A percentile compares a stretch with the other conserved stretches of the same genome.
Conservation (phyloP, 2,329 filamentous ascomycete genomes). For the Cladophialophora psammophila region DNA sequence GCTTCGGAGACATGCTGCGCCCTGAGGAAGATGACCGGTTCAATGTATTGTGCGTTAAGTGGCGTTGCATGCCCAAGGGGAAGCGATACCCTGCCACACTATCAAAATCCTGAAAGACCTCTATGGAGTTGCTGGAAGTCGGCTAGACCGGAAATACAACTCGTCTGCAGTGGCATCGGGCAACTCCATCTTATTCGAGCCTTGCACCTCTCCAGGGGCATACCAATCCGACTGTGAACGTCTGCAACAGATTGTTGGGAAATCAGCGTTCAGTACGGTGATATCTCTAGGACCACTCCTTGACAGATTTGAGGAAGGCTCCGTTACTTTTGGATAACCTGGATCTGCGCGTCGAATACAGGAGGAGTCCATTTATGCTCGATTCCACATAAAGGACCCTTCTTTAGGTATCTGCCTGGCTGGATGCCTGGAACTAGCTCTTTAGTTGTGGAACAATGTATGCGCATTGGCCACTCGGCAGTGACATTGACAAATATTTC, state of each 20-base stretch:
- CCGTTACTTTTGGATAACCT: not conserved
- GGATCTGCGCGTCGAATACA: not conserved
- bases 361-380: no score
- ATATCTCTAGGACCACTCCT: not conserved
- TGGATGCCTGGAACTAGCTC: not conserved
- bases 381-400: no score
- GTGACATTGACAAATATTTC: not conserved
- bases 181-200: not conserved
- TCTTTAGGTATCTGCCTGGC: not conserved
- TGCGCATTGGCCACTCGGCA: not conserved
- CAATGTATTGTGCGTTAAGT: not conserved
- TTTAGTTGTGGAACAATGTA: not conserved
- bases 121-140: conserved; percentile 14
- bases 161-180: not conserved
- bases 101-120: conserved; percentile 5
- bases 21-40: not conserved
- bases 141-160: not conserved
- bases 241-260: not conserved
- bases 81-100: conserved; percentile 8
- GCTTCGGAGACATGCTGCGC: not conserved
- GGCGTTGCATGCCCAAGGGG: not conserved
- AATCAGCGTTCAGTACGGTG: not conserved
- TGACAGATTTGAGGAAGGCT: not conserved
- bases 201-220: not conserved
- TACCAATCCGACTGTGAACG: not conserved